Evolutionary conservation across 352 stramenopile genomes (phyloP).

Genomic region (Pythium grandisporangium): DNA sequence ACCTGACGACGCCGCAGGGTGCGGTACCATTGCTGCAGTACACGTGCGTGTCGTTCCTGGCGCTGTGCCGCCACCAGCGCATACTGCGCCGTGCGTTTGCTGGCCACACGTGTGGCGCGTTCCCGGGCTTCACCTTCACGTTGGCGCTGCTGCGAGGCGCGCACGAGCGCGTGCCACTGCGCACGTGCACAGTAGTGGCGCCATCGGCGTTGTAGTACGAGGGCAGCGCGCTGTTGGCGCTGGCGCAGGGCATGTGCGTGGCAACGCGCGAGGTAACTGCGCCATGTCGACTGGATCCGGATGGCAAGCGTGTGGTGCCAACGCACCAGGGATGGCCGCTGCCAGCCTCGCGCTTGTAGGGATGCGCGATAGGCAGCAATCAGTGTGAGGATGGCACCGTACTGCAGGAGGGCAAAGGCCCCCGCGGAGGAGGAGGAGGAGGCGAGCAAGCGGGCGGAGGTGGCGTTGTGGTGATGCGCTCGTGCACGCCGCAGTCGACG

Average conservation of each 20-base stretch:
- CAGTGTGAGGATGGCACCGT: slow-evolving; percentile 39
- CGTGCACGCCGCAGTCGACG: slow-evolving; percentile 23
- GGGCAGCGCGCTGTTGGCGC: slow-evolving; percentile 6
- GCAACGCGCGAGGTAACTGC: slow-evolving; percentile 16
- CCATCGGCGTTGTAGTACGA: slow-evolving; percentile 49
- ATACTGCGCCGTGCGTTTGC: slow-evolving; percentile 51
- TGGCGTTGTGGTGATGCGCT: slow-evolving; percentile 19
- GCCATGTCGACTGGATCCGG: slow-evolving; percentile 46
- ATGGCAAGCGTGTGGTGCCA: slow-evolving; percentile 32
- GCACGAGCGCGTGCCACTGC: slow-evolving; percentile 43
- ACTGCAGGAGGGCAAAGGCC: slow-evolving; percentile 44
- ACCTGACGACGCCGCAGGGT: slow-evolving; percentile 50
- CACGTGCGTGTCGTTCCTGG: slow-evolving; percentile 19
- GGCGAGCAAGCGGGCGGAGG: slow-evolving; percentile 10
- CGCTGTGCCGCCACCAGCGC: slow-evolving; percentile 34
- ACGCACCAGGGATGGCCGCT: slow-evolving; percentile 32
- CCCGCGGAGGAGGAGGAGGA: neutral
- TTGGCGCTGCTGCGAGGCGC: slow-evolving; percentile 26
- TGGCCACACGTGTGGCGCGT: slow-evolving; percentile 40
- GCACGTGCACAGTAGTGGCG: slow-evolving; percentile 41
- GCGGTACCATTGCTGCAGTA: slow-evolving; percentile 60
- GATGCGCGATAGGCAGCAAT: slow-evolving; percentile 35
- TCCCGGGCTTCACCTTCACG: slow-evolving; percentile 49
- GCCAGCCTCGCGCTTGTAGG: slow-evolving; percentile 42
- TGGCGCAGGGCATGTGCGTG: neutral